Base-by-base conservation (phyloP, 129 eudicot species). In the Erigeron canadensis region DNA sequence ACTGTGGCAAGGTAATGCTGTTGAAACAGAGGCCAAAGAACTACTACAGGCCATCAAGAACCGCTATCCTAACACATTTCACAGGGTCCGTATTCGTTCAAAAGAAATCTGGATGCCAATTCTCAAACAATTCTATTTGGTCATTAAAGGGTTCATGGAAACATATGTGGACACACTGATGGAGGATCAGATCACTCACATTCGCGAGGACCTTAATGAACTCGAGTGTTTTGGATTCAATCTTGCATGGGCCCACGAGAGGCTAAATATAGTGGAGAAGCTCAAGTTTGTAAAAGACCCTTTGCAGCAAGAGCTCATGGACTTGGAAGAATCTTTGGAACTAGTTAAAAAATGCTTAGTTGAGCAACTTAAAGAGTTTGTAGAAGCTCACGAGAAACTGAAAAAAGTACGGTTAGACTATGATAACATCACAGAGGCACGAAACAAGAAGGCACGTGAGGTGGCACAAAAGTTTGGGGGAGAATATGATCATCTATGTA, bases 101-200 rank as follows among this genome's bases (percentile, higher is more conserved):
- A 19, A 51, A n/a, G 6, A 2, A 13, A 51, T 51, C 21, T 51
- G 58, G 58, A 51, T 51, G 58, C 19, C 50, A 2, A 8, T 45
- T 39, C 17, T 63, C 6, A 63, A 38, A 40, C 23, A 38, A 5
- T 63, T 63, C 6, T 7, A 40, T 16, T 9, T 63, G 48, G 12
- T 16, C 28, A 62, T 62, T 22, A 62, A 39, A 62, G n/a, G 45
- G 7, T 38, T 63, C 13, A 0, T 8, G 5, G 12, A 63, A 45
- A 42, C 67, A 63, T 15, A 10, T 17, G 45, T 16, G 67, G 47
- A 63, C 18, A 6, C 47, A 63, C 17, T 63, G 47, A 39, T 17
- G 12, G 67, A 63, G 67, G 67, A 63, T 16, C 67, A n/a, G 21
- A 8, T 41, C 10, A 63, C 67, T 38, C n/a, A 19, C 7, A 46